phyloP scores from a whole-genome alignment of 352 stramenopile species.

The Phytophthora brassicae region DNA sequence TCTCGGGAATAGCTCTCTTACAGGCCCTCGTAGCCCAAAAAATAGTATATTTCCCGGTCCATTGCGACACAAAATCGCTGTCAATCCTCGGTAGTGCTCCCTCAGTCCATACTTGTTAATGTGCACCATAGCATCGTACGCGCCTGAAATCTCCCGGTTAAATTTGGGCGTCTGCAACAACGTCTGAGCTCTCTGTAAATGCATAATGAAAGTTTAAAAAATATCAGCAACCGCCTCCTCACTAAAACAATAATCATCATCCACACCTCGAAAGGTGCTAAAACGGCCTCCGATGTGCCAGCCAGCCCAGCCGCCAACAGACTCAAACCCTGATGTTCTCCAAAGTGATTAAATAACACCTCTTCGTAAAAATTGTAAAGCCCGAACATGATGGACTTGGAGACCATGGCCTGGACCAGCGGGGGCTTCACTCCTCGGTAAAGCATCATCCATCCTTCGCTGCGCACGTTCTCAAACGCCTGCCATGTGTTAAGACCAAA shows the following conservation, averaged over 20 bases:
- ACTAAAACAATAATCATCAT: not conserved
- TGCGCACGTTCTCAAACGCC: constrained; percentile 69
- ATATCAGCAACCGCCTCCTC: not conserved
- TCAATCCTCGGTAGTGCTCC: constrained; percentile 84
- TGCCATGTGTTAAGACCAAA: constrained; percentile 72
- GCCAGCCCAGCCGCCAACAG: constrained; percentile 64
- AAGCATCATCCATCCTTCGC: constrained; percentile 62
- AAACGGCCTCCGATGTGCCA: constrained; percentile 79
- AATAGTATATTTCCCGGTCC: constrained; percentile 85
- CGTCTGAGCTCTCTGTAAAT: constrained; percentile 72
- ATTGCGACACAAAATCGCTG: constrained; percentile 83
- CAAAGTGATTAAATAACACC: constrained; percentile 47
- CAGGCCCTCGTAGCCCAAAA: constrained; percentile 75
- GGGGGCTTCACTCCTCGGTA: constrained; percentile 87
- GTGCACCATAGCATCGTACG: constrained; percentile 77
- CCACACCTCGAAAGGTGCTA: constrained; percentile 84
- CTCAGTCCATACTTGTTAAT: constrained; percentile 76
- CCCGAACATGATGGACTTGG: constrained; percentile 91
- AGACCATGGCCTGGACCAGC: constrained; percentile 81
- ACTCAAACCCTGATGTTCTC: constrained; percentile 44
- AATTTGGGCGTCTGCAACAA: constrained; percentile 87
- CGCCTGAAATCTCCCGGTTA: constrained; percentile 76
- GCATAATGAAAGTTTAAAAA: not conserved
- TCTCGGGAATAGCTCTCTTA: constrained; percentile 65
- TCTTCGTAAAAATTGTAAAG: constrained; percentile 89